These are phyloP conservation scores for Xylaria sp. DNA, from an alignment of 2,329 filamentous ascomycete species.

Conservation along the genomic window DNA sequence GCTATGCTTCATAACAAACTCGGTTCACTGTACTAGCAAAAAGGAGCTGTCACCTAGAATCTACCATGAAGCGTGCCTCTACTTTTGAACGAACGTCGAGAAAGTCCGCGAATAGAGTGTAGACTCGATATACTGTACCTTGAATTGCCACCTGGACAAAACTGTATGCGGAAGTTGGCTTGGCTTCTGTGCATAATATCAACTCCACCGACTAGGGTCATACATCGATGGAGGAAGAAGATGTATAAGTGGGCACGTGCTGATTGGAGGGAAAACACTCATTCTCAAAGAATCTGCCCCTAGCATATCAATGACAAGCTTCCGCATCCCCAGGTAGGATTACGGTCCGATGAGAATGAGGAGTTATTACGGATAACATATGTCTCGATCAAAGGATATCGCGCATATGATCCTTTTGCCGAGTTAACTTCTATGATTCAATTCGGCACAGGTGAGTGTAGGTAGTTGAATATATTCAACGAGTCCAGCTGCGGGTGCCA, in stretches of 20 bases:
- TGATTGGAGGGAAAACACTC: conserved; percentile 35
- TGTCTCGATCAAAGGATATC: background rate
- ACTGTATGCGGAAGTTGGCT: conserved; percentile 5
- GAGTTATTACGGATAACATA: too few relatives aligned
- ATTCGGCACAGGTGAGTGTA: background rate
- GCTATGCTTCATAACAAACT: background rate
- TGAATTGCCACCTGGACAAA: background rate
- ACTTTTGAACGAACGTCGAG: background rate
- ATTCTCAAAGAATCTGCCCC: background rate
- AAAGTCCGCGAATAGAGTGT: conserved; percentile 32
- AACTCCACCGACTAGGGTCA: conserved; percentile 31
- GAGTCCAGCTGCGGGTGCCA: too few relatives aligned
- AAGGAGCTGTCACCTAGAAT: background rate
- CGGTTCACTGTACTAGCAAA: background rate
- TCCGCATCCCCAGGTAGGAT: conserved; percentile 24
- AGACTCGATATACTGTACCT: background rate
- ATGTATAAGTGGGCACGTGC: background rate
- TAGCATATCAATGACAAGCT: background rate
- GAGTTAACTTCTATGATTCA: background rate
- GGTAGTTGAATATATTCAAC: too few relatives aligned
- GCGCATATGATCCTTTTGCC: background rate
- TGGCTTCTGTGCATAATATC: conserved; percentile 17
- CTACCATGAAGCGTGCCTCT: background rate
- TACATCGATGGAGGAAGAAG: background rate
- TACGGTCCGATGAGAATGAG: too few relatives aligned